Base-by-base conservation (phyloP, 345 rosid genomes). In the Eutrema heterophyllum region DNA sequence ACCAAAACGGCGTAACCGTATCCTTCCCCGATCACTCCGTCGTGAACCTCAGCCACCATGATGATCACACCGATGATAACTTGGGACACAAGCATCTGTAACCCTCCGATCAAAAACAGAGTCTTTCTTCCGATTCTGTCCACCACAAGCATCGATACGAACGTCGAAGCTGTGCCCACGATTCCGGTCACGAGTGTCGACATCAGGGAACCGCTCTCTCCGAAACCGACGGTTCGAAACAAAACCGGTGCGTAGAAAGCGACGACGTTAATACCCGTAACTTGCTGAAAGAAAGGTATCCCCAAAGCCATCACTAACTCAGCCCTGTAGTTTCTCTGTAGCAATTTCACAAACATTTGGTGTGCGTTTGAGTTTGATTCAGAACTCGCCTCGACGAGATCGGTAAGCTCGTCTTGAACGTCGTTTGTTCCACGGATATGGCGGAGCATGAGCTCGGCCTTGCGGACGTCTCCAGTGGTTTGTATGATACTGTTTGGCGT, bases 231-330 rank as follows among this genome's bases (percentile, higher is more conserved):
- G 60, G 92, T 85, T 77, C 89, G 77, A 72, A 86, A 87, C 16
- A 90, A 74, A 24, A 90, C 67, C 4, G 97, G 96, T 0, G 92
- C 90, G 12, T 93, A 90, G 74, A 93, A 93, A 43, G 76, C 70
- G 1, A 88, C 85, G 63, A 88, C 89, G 18, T 93, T 84, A 72
- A 93, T 71, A 1, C 97, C 96, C 0, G 97, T 90, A 26, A 88
- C 89, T 55, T 86, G 88, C 52, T 88, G 93, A 76, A 87, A 90
- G 63, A 87, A 82, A 4, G 98, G 97, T 68, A 88, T 85, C 4
- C 72, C 81, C 2, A 88, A 64, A 12, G 98, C 86, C 97, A 87
- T 88, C 35, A 86, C 84, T 8, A 90, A 77, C 53, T 86, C 95
- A 15, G 97, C 93, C 79, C 88, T 79, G 33, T 88, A 86, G 14